phyloP scores from a whole-genome alignment of 2,329 filamentous ascomycete genomes.

The Allantophomopsis cytisporea region DNA sequence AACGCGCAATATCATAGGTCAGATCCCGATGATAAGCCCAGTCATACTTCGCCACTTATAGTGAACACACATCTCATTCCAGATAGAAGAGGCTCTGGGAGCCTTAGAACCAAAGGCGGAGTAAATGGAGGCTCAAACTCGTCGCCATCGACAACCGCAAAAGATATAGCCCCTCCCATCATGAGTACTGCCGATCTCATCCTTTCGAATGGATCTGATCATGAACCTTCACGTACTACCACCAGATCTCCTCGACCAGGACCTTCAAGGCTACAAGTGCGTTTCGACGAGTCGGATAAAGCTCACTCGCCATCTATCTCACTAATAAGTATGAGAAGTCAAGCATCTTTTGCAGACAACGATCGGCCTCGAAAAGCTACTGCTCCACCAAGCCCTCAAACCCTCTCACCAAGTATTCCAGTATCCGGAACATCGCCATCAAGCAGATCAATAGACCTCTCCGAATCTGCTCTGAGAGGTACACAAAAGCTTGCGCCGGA shows the following conservation, averaged over 20 bases:
- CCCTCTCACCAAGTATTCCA: neutral
- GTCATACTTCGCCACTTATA: too few relatives aligned
- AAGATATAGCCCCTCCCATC: neutral
- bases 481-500: conserved; percentile 33
- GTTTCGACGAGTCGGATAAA: neutral
- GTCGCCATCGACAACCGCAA: too few relatives aligned
- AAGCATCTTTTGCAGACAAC: conserved; percentile 8
- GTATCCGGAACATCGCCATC: neutral
- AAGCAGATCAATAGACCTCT: neutral
- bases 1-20: too few relatives aligned
- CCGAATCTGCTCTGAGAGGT: neutral
- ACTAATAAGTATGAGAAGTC: conserved; percentile 9
- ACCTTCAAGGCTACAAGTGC: too few relatives aligned
- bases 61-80: too few relatives aligned
- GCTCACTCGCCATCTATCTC: conserved; percentile 4
- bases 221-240: neutral
- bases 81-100: too few relatives aligned
- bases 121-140: too few relatives aligned
- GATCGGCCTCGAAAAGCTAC: conserved; percentile 7
- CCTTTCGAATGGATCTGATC: neutral
- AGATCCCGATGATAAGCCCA: too few relatives aligned
- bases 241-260: too few relatives aligned
- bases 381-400: conserved; percentile 6
- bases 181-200: neutral
- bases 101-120: too few relatives aligned